Evolutionary conservation across 2,329 filamentous ascomycete genomes (phyloP).

Genomic region (Clonostachys rhizophaga): DNA sequence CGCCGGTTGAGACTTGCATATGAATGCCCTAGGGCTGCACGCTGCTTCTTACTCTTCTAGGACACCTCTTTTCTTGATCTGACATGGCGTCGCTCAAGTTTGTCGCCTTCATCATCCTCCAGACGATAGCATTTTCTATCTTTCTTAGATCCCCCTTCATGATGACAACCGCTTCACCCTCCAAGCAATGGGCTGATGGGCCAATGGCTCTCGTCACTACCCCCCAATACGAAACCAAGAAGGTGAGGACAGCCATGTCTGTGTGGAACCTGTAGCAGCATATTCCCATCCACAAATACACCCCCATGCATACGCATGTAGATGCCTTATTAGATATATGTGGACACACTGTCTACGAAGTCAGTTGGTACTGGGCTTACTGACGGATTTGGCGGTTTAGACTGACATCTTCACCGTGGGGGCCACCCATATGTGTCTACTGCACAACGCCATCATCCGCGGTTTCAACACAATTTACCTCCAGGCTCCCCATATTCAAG

Average conservation of each 20-base stretch:
- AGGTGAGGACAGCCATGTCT: constrained; percentile 12
- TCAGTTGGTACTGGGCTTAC: no score
- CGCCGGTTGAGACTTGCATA: no score
- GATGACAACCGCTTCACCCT: constrained; percentile 18
- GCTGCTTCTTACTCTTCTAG: no score
- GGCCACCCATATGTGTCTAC: constrained; percentile 56
- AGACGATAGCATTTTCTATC: constrained; percentile 18
- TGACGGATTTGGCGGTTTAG: constrained; percentile 15
- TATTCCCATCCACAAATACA: no score
- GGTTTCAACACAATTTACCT: constrained; percentile 61
- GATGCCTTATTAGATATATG: not conserved
- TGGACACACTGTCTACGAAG: no score
- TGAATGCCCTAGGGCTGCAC: no score
- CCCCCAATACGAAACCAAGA: constrained; percentile 45
- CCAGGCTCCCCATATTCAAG: constrained; percentile 47
- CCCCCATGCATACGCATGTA: no score
- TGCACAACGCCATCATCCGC: constrained; percentile 59
- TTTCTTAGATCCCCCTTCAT: constrained; percentile 27
- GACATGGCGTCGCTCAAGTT: not conserved
- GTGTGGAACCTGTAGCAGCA: no score
- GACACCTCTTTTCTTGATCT: no score
- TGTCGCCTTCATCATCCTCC: constrained; percentile 9
- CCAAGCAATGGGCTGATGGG: constrained; percentile 44
- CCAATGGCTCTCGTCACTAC: constrained; percentile 50
- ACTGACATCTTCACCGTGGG: constrained; percentile 54